Percentiles rank a stretch among this genome's conserved stretches.
These are phyloP conservation scores for Tilletia horrida DNA, from an alignment of 1,284 basidiomycete genomes.

Conservation along the genomic window DNA sequence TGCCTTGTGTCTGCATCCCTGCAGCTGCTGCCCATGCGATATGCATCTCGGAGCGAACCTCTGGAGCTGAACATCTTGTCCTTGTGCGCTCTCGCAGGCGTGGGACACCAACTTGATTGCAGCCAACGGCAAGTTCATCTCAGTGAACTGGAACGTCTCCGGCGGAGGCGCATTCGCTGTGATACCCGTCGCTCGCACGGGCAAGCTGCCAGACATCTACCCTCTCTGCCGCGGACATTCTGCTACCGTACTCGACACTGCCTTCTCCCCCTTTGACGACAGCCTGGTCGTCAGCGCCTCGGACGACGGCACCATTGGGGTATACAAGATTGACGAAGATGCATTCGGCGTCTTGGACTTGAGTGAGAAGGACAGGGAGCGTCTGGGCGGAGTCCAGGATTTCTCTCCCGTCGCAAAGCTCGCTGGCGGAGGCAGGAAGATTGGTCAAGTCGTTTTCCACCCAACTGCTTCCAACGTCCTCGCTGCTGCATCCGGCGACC, in stretches of 20 bases:
- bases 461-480: slow-evolving; percentile 84
- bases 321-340: slow-evolving; percentile 83
- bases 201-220: slow-evolving; percentile 81
- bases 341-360: slow-evolving; percentile 55
- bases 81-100: slow-evolving; percentile 57
- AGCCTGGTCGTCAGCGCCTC: slow-evolving; percentile 80
- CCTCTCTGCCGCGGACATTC: slow-evolving; percentile 82
- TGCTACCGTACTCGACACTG: slow-evolving; percentile 86
- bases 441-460: slow-evolving; percentile 92
- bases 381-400: slow-evolving; percentile 63
- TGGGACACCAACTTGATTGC: slow-evolving; percentile 95
- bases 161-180: slow-evolving; percentile 95
- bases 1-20: not conserved
- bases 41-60: no score
- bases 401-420: slow-evolving; percentile 67
- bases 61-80: no score
- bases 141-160: slow-evolving; percentile 87
- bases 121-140: slow-evolving; percentile 69
- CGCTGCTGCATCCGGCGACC: slow-evolving; percentile 81
- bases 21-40: no score
- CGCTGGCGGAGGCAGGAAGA: slow-evolving; percentile 66
- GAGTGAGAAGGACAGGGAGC: slow-evolving; percentile 44
- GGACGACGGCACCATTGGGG: slow-evolving; percentile 86
- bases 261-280: slow-evolving; percentile 94
- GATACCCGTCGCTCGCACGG: slow-evolving; percentile 64